Evolutionary conservation across 202 grass and related monocot species (phyloP).

Genomic region (Schoenoplectus triqueter): DNA sequence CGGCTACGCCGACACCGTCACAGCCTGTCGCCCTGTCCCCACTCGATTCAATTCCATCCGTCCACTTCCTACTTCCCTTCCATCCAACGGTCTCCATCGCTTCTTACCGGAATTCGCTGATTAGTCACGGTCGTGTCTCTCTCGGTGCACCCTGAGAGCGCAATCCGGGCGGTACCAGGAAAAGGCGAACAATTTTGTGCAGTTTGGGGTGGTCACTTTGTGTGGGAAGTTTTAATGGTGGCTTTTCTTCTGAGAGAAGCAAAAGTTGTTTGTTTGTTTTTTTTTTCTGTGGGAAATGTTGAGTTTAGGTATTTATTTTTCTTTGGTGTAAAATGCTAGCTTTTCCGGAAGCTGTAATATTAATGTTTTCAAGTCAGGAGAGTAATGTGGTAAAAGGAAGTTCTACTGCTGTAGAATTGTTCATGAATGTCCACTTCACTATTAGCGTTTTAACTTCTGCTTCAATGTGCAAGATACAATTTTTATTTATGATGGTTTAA

Average conservation of each 20-base stretch:
- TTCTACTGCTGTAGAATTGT: slow-evolving; percentile 31
- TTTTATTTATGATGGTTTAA: neutral
- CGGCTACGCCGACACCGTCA: slow-evolving; percentile 52
- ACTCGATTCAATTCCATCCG: neutral
- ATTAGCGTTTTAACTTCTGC: slow-evolving; percentile 27
- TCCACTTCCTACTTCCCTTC: neutral
- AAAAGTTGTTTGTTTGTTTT: slow-evolving; percentile 30
- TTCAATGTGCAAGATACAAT: neutral
- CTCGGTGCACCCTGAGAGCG: slow-evolving; percentile 27
- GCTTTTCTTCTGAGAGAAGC: neutral
- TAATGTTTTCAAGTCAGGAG: slow-evolving; percentile 23
- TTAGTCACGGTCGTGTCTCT: slow-evolving; percentile 40
- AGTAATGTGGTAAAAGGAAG: neutral
- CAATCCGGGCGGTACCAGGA: slow-evolving; percentile 21
- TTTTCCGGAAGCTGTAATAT: slow-evolving; percentile 12
- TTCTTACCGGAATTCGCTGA: slow-evolving; percentile 33
- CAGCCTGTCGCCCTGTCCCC: no score
- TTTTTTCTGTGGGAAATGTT: neutral
- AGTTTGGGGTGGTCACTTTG: neutral
- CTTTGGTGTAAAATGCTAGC: slow-evolving; percentile 38
- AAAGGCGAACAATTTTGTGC: slow-evolving; percentile 31
- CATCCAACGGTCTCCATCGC: neutral
- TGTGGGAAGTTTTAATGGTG: slow-evolving; percentile 14
- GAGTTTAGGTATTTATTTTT: slow-evolving; percentile 22
- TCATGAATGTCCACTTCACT: slow-evolving; percentile 41